A percentile compares a stretch with the other conserved stretches of the same genome.
Conservation (phyloP, 1,284 basidiomycete species). For the Phylloboletellus chloephorus region DNA sequence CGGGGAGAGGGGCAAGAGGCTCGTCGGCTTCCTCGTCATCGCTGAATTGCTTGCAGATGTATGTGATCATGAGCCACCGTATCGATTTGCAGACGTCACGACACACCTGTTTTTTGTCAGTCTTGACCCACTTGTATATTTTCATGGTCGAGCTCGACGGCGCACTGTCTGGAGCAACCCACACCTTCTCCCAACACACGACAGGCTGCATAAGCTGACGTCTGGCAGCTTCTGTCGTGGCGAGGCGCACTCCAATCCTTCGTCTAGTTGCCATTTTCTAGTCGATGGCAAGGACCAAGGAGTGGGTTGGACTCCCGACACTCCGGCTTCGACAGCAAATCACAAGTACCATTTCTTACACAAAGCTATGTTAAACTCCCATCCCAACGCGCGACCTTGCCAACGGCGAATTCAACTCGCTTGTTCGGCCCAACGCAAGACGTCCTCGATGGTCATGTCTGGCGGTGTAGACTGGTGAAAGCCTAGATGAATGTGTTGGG, state of each 20-base stretch:
- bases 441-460: conserved; percentile 36
- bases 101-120: conserved; percentile 64
- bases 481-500: neutral
- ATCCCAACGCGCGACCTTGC: neutral
- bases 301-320: conserved; percentile 19
- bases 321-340: neutral
- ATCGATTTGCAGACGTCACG: neutral
- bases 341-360: too few species aligned
- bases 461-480: conserved; percentile 11
- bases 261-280: conserved; percentile 59
- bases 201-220: conserved; percentile 78
- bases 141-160: conserved; percentile 54
- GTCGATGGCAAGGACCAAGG: neutral
- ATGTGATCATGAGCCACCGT: conserved; percentile 8
- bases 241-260: conserved; percentile 67
- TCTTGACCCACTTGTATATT: conserved; percentile 68
- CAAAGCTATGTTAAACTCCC: too few species aligned
- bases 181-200: conserved; percentile 69
- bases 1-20: conserved; percentile 69
- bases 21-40: conserved; percentile 74
- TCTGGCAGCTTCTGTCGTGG: conserved; percentile 71
- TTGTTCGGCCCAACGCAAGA: conserved; percentile 61
- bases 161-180: conserved; percentile 52
- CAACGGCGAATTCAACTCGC: conserved; percentile 23
- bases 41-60: conserved; percentile 59